Conservation (phyloP, 108 stramenopile species). For the Skeletonema menzelii region DNA sequence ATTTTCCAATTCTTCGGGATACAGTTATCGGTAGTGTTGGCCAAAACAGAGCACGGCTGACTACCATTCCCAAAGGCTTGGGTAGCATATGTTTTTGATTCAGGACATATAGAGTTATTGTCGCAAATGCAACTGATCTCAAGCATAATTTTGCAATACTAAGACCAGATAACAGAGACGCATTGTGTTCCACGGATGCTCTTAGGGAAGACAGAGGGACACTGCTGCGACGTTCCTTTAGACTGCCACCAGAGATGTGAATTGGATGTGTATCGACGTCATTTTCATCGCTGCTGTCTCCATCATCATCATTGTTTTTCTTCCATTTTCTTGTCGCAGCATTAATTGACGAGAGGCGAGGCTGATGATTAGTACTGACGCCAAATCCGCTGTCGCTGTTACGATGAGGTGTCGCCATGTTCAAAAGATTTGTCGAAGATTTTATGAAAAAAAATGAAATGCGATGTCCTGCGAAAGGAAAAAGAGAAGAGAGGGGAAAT, state of each 20-base stretch:
- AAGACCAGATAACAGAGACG: constrained; percentile 11
- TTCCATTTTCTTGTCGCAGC: constrained; percentile 10
- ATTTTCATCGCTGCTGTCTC: constrained; percentile 6
- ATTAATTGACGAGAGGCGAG: not conserved
- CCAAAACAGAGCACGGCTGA: constrained; percentile 73
- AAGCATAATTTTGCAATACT: constrained; percentile 19
- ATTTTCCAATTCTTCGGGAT: constrained; percentile 65
- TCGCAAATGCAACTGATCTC: constrained; percentile 35
- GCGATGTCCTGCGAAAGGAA: no score
- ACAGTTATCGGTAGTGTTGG: constrained; percentile 84
- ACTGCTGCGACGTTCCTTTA: not conserved
- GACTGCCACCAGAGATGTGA: not conserved
- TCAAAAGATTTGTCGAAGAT: not conserved
- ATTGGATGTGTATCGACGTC: not conserved
- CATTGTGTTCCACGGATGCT: constrained; percentile 2
- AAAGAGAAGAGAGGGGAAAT: no score
- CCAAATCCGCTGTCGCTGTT: not conserved
- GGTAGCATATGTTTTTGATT: constrained; percentile 82
- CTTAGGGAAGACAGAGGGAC: not conserved
- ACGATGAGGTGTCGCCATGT: not conserved
- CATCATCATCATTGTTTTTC: constrained; percentile 8
- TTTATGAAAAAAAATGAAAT: no score
- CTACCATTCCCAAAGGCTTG: constrained; percentile 56
- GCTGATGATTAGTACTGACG: not conserved
- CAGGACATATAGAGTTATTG: constrained; percentile 72